Percentiles rank a stretch among this genome's conserved stretches.
These are phyloP conservation scores for Yamadazyma olivae DNA, from an alignment of 805 yeast genomes.

Conservation along the genomic window DNA sequence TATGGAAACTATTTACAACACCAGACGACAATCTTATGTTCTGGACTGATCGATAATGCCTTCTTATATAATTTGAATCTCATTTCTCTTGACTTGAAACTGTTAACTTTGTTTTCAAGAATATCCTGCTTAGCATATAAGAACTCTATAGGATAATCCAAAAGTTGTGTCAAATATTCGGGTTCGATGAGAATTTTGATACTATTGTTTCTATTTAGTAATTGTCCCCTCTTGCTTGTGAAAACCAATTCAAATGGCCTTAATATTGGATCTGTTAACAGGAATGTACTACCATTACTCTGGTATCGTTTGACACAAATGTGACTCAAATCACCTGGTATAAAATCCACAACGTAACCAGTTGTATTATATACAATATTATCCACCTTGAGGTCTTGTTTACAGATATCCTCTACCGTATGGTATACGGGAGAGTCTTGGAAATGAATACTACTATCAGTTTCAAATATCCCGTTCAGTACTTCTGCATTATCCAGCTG, in stretches of 20 bases:
- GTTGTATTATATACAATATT: slow-evolving; percentile 14
- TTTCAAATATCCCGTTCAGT: not conserved
- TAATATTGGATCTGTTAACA: slow-evolving; percentile 17
- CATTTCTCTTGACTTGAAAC: not conserved
- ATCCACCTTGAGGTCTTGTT: slow-evolving; percentile 5
- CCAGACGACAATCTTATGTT: slow-evolving; percentile 9
- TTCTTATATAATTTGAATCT: slow-evolving; percentile 9
- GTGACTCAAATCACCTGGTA: slow-evolving; percentile 24
- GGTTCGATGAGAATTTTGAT: slow-evolving; percentile 1
- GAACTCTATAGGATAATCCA: slow-evolving; percentile 4
- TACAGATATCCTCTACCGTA: slow-evolving; percentile 4
- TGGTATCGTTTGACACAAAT: slow-evolving; percentile 27
- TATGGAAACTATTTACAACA: slow-evolving; percentile 5
- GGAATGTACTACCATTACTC: slow-evolving; percentile 1
- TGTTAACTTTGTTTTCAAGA: slow-evolving; percentile 1
- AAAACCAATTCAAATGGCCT: slow-evolving; percentile 22
- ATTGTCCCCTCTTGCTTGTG: slow-evolving; percentile 8
- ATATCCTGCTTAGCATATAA: slow-evolving; percentile 6
- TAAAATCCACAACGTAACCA: slow-evolving; percentile 20
- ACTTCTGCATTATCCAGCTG: not conserved
- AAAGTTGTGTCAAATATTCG: not conserved
- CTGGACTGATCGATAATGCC: not conserved
- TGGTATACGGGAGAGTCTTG: slow-evolving; percentile 1
- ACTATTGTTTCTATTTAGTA: slow-evolving; percentile 2
- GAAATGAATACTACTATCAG: not conserved